Evolutionary conservation across 2,329 filamentous ascomycete genomes (phyloP).

Genomic region (Aspergillus pseudoterreus): DNA sequence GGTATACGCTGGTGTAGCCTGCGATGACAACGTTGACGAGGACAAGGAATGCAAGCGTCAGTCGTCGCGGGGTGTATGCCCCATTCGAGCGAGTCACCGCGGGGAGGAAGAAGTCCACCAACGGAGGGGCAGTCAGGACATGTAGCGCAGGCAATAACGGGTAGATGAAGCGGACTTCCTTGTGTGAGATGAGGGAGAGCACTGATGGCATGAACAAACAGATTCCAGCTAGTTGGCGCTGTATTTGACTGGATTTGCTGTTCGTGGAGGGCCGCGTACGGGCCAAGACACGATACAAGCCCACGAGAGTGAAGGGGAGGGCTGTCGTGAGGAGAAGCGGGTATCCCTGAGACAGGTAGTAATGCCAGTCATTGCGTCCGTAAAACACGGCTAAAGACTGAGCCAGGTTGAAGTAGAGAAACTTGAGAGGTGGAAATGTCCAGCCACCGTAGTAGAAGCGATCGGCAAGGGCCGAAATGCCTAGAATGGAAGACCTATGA

Average conservation of each 20-base stretch:
- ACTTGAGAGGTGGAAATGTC: conserved; percentile 84
- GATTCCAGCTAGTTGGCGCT: conserved; percentile 55
- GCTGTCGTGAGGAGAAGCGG: conserved; percentile 81
- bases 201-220: conserved; percentile 57
- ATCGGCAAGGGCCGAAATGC: conserved; percentile 65
- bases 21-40: conserved; percentile 67
- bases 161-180: conserved; percentile 96
- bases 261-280: conserved; percentile 31
- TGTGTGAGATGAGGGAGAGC: conserved; percentile 82
- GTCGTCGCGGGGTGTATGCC: conserved; percentile 43
- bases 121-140: conserved; percentile 67
- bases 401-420: conserved; percentile 85
- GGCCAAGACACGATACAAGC: conserved; percentile 54
- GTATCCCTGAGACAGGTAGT: conserved; percentile 86
- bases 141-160: conserved; percentile 85
- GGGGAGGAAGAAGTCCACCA: conserved; percentile 62
- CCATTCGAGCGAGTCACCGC: conserved; percentile 31
- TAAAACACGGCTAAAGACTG: conserved; percentile 91
- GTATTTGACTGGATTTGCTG: conserved; percentile 34
- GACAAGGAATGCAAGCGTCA: conserved; percentile 58
- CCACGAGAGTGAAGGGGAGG: conserved; percentile 69
- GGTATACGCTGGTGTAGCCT: conserved; percentile 68
- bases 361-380: conserved; percentile 83
- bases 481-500: conserved; percentile 55
- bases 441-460: conserved; percentile 76